Evolutionary conservation across 305 asterid genomes (phyloP).

Genomic region (Andrographis paniculata): DNA sequence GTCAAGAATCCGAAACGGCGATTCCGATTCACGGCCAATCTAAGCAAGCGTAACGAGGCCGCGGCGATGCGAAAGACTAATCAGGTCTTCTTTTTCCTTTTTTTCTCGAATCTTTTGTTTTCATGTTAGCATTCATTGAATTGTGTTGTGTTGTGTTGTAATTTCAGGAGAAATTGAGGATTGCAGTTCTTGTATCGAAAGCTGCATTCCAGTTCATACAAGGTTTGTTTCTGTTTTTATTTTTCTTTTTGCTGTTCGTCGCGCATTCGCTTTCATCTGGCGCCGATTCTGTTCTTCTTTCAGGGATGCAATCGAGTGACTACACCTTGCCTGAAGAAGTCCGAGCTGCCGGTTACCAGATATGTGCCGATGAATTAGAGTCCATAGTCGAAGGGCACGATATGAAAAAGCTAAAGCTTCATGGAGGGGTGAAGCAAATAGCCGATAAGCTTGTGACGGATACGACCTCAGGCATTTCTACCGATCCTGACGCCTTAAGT

Average conservation of each 20-base stretch:
- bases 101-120: no score
- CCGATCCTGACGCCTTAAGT: constrained; percentile 32
- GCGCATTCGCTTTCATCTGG: background rate
- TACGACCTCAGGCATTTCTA: constrained; percentile 38
- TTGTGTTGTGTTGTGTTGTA: background rate
- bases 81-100: constrained; percentile 31
- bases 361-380: constrained; percentile 76
- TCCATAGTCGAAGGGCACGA: constrained; percentile 85
- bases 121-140: no score
- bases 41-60: constrained; percentile 79
- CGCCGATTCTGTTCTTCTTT: constrained; percentile 4
- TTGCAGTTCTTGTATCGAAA: constrained; percentile 84
- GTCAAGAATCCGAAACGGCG: constrained; percentile 88
- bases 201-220: constrained; percentile 86
- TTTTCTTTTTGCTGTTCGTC: background rate
- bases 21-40: constrained; percentile 87
- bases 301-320: constrained; percentile 70
- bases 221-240: constrained; percentile 29
- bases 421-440: constrained; percentile 62
- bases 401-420: constrained; percentile 48
- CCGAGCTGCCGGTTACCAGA: constrained; percentile 51
- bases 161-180: constrained; percentile 79
- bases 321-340: constrained; percentile 67
- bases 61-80: constrained; percentile 85
- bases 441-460: constrained; percentile 51